Evolutionary conservation across 768 basidiomycete species (phyloP).

Genomic region (Leccinum variicolor): DNA sequence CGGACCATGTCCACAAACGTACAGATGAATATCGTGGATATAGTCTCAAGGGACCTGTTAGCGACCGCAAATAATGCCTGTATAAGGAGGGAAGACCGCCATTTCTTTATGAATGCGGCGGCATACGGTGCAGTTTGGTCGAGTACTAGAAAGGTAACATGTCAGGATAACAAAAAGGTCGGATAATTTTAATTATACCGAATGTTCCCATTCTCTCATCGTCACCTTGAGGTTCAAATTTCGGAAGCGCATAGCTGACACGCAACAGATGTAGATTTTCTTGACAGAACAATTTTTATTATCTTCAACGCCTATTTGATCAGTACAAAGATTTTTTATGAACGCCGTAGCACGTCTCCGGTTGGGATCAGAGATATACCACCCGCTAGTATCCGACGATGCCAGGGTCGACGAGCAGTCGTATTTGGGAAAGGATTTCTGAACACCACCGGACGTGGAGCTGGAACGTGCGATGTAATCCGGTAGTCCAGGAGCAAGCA

Average conservation of each 20-base stretch:
- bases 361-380: background rate
- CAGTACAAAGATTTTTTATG: background rate
- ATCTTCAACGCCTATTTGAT: background rate
- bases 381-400: background rate
- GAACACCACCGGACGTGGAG: no score
- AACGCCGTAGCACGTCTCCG: conserved; percentile 2
- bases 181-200: background rate
- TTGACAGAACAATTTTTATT: no score
- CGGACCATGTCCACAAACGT: background rate
- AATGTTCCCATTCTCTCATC: background rate
- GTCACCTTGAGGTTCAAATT: no score
- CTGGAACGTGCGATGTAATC: conserved; percentile 16
- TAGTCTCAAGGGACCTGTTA: background rate
- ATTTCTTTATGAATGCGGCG: background rate
- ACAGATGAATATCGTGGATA: background rate
- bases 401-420: background rate
- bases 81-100: background rate
- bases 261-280: no score
- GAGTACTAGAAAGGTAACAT: background rate
- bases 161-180: background rate
- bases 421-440: no score
- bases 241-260: no score
- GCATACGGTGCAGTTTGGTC: background rate
- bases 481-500: conserved; percentile 14
- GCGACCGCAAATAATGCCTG: background rate